These are phyloP conservation scores for Chaetomium cochliodes DNA, from an alignment of 495 filamentous ascomycete species.

Conservation along the genomic window DNA sequence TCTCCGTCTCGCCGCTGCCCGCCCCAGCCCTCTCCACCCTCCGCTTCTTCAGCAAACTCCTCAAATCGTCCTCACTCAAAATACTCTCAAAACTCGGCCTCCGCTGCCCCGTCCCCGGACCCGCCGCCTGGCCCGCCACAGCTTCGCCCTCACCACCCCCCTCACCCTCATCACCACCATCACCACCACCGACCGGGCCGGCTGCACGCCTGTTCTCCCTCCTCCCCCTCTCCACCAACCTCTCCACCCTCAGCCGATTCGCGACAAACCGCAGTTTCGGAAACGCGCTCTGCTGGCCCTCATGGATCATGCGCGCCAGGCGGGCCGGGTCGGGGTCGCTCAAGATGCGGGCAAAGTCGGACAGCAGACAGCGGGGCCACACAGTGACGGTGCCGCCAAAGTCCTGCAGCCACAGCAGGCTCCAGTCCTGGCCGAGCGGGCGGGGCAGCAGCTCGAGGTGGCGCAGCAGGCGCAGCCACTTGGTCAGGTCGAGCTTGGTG, in stretches of 20 bases:
- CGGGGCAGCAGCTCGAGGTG: conserved; percentile 90
- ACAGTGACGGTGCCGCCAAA: conserved; percentile 95
- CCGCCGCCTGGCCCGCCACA: background rate
- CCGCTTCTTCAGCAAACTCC: conserved; percentile 22
- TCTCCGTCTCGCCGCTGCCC: conserved; percentile 12
- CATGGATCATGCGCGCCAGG: conserved; percentile 81
- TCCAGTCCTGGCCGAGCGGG: conserved; percentile 94
- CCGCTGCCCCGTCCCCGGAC: conserved; percentile 12
- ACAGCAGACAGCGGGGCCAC: conserved; percentile 73
- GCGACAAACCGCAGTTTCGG: conserved; percentile 86
- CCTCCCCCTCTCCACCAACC: conserved; percentile 72
- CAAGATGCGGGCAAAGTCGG: conserved; percentile 84
- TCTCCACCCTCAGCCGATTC: conserved; percentile 82
- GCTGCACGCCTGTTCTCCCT: conserved; percentile 51
- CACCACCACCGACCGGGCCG: too few relatives aligned
- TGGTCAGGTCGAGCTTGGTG: conserved; percentile 89
- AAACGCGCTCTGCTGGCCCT: conserved; percentile 81
- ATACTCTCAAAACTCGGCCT: conserved; percentile 33
- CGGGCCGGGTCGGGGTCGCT: conserved; percentile 73
- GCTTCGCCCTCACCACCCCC: background rate
- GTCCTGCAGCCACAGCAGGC: conserved; percentile 88
- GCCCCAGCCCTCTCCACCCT: background rate
- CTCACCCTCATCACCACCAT: background rate
- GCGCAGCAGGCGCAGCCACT: conserved; percentile 92
- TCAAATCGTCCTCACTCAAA: conserved; percentile 33